Evolutionary conservation across 495 filamentous ascomycete genomes (phyloP), one percentile per base, ranked within the genome.

Genomic region (Hyaloscypha finlandica): DNA sequence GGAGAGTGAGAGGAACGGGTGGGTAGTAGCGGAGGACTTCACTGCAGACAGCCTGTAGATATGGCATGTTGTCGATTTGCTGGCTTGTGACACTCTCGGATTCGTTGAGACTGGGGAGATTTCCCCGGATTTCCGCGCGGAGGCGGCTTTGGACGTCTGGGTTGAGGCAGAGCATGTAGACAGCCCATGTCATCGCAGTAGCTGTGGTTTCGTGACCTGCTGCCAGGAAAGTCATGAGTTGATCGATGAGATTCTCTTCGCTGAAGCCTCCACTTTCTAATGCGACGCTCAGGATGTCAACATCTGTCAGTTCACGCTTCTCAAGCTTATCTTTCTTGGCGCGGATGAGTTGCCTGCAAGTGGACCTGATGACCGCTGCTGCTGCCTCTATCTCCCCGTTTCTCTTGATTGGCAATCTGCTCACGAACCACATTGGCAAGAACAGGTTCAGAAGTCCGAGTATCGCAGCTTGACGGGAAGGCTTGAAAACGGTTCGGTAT

Each of bases 191-290:
- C 80, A 88, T 82, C 29, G 84, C 72, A 0, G 81, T 79, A 25
- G 85, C 82, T 0, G 85, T 86, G 4, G 84, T 86, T 80, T 96
- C 94, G 74, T 97, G 94, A 20, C 94, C 94, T 0, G 94, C 94
- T 0, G 89, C 90, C 3, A 97, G 87, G 80, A 97, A 97, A 3
- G 94, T 97, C 93, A 97, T 96, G 74, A 95, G 84, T 74, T 97
- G 94, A 74, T 97, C 92, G 51, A 92, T 81, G 30, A 97, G 87
- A 61, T 91, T 89, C 37, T 93, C 90, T 59, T 94, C 91, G 32
- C 81, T 83, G 75, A 96, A 96, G 30, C 84, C 86, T 48, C 89
- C 91, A 25, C 86, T 90, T 64, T 90, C 84, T 30, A 97, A 76
- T 25, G 94, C 93, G 0, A 95, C 88, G 8, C 90, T 92, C 62